Evolutionary conservation across 1,139 yeast species (phyloP).

Genomic region (Yamadazyma songkhlaensis): DNA sequence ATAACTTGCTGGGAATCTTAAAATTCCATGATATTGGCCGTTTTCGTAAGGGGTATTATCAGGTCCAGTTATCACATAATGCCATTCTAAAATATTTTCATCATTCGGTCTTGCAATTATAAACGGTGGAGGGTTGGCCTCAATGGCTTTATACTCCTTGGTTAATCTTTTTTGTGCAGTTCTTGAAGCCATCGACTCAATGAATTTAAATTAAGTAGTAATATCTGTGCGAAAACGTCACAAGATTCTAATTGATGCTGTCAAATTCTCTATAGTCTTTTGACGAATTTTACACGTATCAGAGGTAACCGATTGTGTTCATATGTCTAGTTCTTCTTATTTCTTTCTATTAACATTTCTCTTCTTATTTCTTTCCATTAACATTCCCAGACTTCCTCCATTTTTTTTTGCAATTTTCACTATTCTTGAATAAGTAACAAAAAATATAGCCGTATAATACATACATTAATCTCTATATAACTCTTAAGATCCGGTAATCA

Average conservation of each 20-base stretch:
- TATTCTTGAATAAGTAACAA: too few species aligned
- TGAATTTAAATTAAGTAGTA: too few species aligned
- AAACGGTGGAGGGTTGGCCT: constrained; percentile 76
- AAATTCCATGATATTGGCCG: constrained; percentile 91
- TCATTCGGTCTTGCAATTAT: constrained; percentile 82
- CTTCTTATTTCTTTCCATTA: too few species aligned
- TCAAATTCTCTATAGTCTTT: too few species aligned
- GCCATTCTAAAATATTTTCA: constrained; percentile 72
- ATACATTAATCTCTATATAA: background rate
- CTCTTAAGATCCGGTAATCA: background rate
- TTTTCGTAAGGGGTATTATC: constrained; percentile 80
- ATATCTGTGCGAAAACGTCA: too few species aligned
- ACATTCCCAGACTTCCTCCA: too few species aligned
- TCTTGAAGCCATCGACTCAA: constrained; percentile 8
- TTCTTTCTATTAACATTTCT: too few species aligned
- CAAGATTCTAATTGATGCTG: too few species aligned
- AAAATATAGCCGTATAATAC: too few species aligned
- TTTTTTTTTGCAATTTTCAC: background rate
- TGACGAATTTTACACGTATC: too few species aligned
- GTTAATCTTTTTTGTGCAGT: constrained; percentile 52
- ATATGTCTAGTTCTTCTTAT: too few species aligned
- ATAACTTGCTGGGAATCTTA: constrained; percentile 80
- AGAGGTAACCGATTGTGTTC: too few species aligned
- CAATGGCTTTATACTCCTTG: constrained; percentile 74
- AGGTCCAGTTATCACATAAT: constrained; percentile 80